phyloP scores from a whole-genome alignment of 345 rosid species.

The Eutrema japonicum region DNA sequence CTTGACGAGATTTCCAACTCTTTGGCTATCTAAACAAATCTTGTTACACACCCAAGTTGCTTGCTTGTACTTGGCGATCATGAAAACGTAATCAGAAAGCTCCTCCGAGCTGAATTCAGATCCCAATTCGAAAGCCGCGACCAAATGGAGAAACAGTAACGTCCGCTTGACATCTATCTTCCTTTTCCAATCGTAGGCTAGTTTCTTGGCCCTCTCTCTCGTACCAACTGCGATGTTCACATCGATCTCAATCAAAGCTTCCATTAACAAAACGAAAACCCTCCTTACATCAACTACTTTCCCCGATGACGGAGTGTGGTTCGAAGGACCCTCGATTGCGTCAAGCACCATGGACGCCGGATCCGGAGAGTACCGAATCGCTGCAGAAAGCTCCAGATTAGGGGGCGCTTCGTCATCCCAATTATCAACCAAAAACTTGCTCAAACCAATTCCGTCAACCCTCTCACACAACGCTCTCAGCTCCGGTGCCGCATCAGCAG shows the following conservation, averaged over 20 bases:
- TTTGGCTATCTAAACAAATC: constrained; percentile 55
- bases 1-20: constrained; percentile 51
- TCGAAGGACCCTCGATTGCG: constrained; percentile 61
- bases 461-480: constrained; percentile 59
- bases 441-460: constrained; percentile 65
- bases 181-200: constrained; percentile 66
- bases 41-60: constrained; percentile 53
- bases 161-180: constrained; percentile 43
- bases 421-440: constrained; percentile 47
- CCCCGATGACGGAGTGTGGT: constrained; percentile 21
- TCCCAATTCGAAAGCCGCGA: constrained; percentile 57
- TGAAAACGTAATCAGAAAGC: constrained; percentile 51
- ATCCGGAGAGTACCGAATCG: constrained; percentile 51
- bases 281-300: constrained; percentile 46
- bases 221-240: constrained; percentile 41
- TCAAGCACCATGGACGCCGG: constrained; percentile 64
- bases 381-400: constrained; percentile 49
- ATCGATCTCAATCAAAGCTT: constrained; percentile 50
- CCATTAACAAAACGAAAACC: constrained; percentile 59
- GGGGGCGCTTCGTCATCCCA: constrained; percentile 48
- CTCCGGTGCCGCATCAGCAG: constrained; percentile 34
- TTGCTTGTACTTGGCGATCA: constrained; percentile 51
- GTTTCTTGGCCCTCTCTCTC: constrained; percentile 59
- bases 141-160: constrained; percentile 58
- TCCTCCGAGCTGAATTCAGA: constrained; percentile 49